Percentiles rank a stretch among this genome's conserved stretches.
Evolutionary conservation across 495 filamentous ascomycete genomes (phyloP).

Genomic region (Hypoxylon lienhwacheense): DNA sequence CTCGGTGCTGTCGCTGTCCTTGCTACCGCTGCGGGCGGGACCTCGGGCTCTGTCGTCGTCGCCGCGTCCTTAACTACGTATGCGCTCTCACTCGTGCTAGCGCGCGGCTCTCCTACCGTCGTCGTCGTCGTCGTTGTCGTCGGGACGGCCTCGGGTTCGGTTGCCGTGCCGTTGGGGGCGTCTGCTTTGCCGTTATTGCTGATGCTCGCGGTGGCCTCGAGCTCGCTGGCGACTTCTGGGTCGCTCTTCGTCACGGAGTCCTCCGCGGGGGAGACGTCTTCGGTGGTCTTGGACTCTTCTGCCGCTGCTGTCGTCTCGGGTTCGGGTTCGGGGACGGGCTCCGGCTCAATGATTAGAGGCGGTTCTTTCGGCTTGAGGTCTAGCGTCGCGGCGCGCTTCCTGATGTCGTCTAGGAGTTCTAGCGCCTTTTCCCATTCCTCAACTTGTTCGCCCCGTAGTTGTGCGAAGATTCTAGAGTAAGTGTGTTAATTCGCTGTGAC

Average conservation of each 20-base stretch:
- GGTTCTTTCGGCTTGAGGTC: conserved; percentile 11
- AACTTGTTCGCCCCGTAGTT: conserved; percentile 2
- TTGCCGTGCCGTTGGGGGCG: not conserved
- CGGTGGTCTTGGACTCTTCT: not conserved
- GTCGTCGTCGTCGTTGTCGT: not conserved
- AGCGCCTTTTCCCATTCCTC: conserved; percentile 20
- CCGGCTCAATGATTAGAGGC: not conserved
- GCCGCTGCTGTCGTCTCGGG: not conserved
- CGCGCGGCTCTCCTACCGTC: not conserved
- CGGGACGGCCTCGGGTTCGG: not conserved
- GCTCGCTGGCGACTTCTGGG: conserved; percentile 4
- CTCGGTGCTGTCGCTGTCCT: not conserved
- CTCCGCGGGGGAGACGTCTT: not conserved
- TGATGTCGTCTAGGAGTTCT: not conserved
- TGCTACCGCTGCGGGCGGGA: not conserved
- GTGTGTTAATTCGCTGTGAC: conserved; percentile 1
- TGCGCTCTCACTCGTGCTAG: too few species aligned
- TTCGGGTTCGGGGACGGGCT: conserved; percentile 3
- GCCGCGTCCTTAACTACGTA: not conserved
- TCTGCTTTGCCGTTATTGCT: not conserved
- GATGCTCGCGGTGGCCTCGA: not conserved
- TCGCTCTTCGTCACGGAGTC: not conserved
- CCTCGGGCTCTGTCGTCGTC: conserved; percentile 1
- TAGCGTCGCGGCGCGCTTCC: not conserved
- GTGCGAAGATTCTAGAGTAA: conserved; percentile 6